Evolutionary conservation across 1,139 yeast species (phyloP), one percentile per base, ranked within the genome.

Genomic region (Meyerozyma elateridarum): DNA sequence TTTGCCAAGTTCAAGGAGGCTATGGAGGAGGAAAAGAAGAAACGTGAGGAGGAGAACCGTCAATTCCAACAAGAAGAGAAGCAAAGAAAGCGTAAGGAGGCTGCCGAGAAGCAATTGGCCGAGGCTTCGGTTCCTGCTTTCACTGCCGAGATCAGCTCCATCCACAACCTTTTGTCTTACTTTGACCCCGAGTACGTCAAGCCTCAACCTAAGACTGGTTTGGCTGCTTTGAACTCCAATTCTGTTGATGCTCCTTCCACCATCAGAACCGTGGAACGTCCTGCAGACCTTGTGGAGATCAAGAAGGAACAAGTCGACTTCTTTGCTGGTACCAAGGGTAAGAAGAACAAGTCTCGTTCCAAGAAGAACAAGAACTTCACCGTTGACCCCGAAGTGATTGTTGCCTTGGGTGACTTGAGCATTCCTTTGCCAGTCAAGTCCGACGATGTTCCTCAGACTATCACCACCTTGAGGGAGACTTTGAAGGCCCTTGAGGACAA

Each of bases 121-220:
- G 76, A 73, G 40, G 88, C 88, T 35, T 83, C 89, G 21, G 68
- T 71, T 49, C 96, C 97, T 28, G 97, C 96, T 24, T 89, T 84
- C 64, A 77, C 81, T 40, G 64, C 64, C 30, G 91, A 87, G 62
- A 79, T 85, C 49, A 71, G 69, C 47, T 68, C 81, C 40, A 85
- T 91, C 52, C 87, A 85, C 60, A 66, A 70, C 41, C 70, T 87
- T 52, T 70, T 88, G 56, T 52, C 64, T 27, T 75, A 76, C 62
- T 85, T 89, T 49, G 95, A 87, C 54, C 94, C 95, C 45, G 58
- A 79, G 29, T 82, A 78, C 58, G 83, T 73, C 45, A 81, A 76
- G 61, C 82, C 85, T 41, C 57, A 52, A 41, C 63, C 60, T 33
- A 56, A 57, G 41, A 49, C 66, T 44, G 51, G 62, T 32, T 51